Conservation (phyloP, 2,329 filamentous ascomycete genomes). For the Pseudogymnoascus sp. region DNA sequence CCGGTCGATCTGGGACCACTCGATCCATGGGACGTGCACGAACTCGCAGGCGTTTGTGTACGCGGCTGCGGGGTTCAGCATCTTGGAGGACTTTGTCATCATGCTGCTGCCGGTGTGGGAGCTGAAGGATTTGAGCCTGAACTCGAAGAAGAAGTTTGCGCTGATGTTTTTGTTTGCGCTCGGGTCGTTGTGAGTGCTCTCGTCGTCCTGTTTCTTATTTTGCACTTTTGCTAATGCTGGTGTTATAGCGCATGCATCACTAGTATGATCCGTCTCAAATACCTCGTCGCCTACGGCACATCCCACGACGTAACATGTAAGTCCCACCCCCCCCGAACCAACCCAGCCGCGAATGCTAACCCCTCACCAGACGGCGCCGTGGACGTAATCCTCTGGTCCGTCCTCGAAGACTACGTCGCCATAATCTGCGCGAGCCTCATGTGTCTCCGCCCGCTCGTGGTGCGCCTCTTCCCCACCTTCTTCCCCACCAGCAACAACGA, state of each 20-base stretch:
- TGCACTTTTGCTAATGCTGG: slow-evolving; percentile 9
- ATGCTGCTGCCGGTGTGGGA: slow-evolving; percentile 58
- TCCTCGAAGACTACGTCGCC: slow-evolving; percentile 28
- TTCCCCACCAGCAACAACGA: not conserved
- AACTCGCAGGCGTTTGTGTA: slow-evolving; percentile 58
- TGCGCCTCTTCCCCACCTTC: not conserved
- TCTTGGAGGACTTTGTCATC: slow-evolving; percentile 57
- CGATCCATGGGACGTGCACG: slow-evolving; percentile 36
- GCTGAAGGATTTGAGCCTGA: slow-evolving; percentile 51
- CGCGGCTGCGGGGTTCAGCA: slow-evolving; percentile 57
- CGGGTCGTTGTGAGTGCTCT: slow-evolving; percentile 49
- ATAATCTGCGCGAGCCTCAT: slow-evolving; percentile 37
- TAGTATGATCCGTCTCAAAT: slow-evolving; percentile 54
- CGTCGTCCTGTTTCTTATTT: too few species aligned
- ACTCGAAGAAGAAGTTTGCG: slow-evolving; percentile 56
- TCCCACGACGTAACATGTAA: slow-evolving; percentile 18
- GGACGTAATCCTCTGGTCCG: slow-evolving; percentile 28
- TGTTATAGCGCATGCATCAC: slow-evolving; percentile 35
- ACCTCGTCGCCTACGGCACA: slow-evolving; percentile 35
- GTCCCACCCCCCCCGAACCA: not conserved
- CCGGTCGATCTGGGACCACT: slow-evolving; percentile 11
- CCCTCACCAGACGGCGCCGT: slow-evolving; percentile 21
- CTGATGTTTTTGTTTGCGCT: slow-evolving; percentile 58
- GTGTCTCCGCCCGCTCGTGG: slow-evolving; percentile 32
- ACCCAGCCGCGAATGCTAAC: not conserved